Evolutionary conservation across 2,329 filamentous ascomycete species (phyloP).

Genomic region (Cytospora mali): DNA sequence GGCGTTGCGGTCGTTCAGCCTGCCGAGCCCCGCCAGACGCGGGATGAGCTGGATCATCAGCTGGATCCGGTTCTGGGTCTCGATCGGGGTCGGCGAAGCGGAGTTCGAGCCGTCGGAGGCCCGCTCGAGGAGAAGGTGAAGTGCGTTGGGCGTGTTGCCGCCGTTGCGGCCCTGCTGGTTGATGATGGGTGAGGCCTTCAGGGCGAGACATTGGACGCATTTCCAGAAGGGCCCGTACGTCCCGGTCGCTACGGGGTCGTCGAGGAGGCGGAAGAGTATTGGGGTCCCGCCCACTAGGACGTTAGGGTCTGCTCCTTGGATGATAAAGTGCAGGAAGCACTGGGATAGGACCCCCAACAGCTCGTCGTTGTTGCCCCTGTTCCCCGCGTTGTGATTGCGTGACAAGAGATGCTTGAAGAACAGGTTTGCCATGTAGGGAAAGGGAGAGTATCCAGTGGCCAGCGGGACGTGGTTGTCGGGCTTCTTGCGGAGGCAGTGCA

Average conservation of each 20-base stretch:
- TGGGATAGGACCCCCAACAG: neutral
- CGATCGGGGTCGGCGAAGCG: neutral
- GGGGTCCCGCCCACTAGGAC: slow-evolving; percentile 4
- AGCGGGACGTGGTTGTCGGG: slow-evolving; percentile 7
- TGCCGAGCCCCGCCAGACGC: slow-evolving; percentile 6
- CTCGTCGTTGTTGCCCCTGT: neutral
- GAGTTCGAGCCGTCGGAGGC: neutral
- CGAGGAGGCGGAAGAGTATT: slow-evolving; percentile 9
- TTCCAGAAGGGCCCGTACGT: slow-evolving; percentile 11
- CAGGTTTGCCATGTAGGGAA: slow-evolving; percentile 1
- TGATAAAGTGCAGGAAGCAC: slow-evolving; percentile 2
- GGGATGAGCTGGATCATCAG: slow-evolving; percentile 1
- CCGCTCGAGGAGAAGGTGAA: neutral
- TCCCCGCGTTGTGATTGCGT: neutral
- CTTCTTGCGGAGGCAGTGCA: neutral
- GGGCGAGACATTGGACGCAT: neutral
- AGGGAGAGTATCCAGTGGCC: neutral
- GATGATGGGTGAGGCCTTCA: neutral
- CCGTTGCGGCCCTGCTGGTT: neutral
- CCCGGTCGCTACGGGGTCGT: neutral
- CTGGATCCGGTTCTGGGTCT: neutral
- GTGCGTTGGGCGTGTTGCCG: neutral
- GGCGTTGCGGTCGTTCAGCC: slow-evolving; percentile 14
- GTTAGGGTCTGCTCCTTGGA: slow-evolving; percentile 12
- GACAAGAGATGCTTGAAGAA: slow-evolving; percentile 9